These are phyloP conservation scores for Carpinus fangiana DNA, from an alignment of 306 rosid species.

Conservation along the genomic window DNA sequence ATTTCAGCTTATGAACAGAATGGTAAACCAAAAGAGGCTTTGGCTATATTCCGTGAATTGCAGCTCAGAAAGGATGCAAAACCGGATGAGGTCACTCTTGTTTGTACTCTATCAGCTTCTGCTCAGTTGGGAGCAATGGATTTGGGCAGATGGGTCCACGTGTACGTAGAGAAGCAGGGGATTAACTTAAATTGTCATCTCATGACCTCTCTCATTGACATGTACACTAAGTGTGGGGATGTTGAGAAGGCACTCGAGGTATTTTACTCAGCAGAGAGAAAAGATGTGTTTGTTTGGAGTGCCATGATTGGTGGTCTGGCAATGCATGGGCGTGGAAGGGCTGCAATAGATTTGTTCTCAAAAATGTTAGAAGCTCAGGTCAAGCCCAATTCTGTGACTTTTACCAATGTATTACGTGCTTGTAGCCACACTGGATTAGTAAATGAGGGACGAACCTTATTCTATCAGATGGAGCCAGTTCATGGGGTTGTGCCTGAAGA, in stretches of 20 bases:
- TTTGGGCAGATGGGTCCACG: conserved; percentile 61
- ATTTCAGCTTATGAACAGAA: conserved; percentile 64
- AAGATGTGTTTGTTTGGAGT: conserved; percentile 68
- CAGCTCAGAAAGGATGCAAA: conserved; percentile 45
- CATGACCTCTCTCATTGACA: conserved; percentile 57
- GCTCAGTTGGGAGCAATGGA: conserved; percentile 67
- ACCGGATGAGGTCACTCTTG: conserved; percentile 62
- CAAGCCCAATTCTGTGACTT: conserved; percentile 62
- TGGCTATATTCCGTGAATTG: conserved; percentile 53
- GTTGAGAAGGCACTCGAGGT: conserved; percentile 57
- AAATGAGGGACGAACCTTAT: conserved; percentile 43
- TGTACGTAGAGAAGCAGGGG: conserved; percentile 48
- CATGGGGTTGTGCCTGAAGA: conserved; percentile 53
- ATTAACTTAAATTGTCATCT: conserved; percentile 49
- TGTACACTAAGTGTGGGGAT: conserved; percentile 71
- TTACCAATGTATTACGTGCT: conserved; percentile 56
- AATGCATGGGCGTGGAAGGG: conserved; percentile 64
- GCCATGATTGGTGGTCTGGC: conserved; percentile 67
- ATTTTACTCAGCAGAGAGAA: conserved; percentile 39
- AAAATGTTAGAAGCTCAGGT: conserved; percentile 54
- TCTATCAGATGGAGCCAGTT: conserved; percentile 53
- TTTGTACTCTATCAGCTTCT: conserved; percentile 57
- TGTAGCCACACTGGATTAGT: conserved; percentile 65
- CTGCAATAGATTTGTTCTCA: conserved; percentile 49
- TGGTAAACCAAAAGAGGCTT: conserved; percentile 63